A percentile compares a stretch with the other conserved stretches of the same genome.
These are phyloP conservation scores for Paracoccidioides brasiliensis DNA, from an alignment of 2,329 filamentous ascomycete species.

Conservation along the genomic window DNA sequence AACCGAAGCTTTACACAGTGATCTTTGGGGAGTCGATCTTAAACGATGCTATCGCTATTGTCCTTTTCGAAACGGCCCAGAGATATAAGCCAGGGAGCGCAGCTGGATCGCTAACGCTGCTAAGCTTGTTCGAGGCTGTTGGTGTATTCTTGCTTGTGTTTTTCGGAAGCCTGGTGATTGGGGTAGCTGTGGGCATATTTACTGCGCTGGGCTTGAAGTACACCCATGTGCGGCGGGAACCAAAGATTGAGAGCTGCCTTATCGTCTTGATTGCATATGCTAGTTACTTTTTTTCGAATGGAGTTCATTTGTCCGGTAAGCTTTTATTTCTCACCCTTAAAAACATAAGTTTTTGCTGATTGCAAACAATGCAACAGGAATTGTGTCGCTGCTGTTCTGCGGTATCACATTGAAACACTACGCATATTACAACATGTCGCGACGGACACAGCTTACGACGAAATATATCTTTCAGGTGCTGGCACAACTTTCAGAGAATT, in stretches of 20 bases:
- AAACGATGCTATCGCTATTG: constrained; percentile 96
- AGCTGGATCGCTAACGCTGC: constrained; percentile 56
- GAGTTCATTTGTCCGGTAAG: constrained; percentile 86
- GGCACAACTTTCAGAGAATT: constrained; percentile 93
- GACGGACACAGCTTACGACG: constrained; percentile 89
- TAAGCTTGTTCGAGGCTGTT: constrained; percentile 80
- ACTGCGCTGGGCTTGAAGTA: constrained; percentile 88
- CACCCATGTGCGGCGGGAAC: constrained; percentile 80
- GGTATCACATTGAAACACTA: constrained; percentile 98
- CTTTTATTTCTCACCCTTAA: constrained; percentile 6
- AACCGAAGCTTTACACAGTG: constrained; percentile 94
- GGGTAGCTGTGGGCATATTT: constrained; percentile 70
- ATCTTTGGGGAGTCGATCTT: constrained; percentile 98
- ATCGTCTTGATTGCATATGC: constrained; percentile 90
- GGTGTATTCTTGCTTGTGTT: constrained; percentile 93
- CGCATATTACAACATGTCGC: constrained; percentile 99
- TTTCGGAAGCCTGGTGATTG: constrained; percentile 85
- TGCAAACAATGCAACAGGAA: constrained; percentile 45
- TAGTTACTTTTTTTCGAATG: constrained; percentile 96
- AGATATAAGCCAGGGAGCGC: constrained; percentile 68
- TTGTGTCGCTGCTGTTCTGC: constrained; percentile 91
- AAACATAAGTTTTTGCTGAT: neutral
- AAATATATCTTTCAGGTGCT: constrained; percentile 96
- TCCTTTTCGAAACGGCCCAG: constrained; percentile 95
- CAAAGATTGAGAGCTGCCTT: constrained; percentile 93